Evolutionary conservation across 768 basidiomycete species (phyloP), one percentile per base, ranked within the genome.

Genomic region (Tricholoma terreum): DNA sequence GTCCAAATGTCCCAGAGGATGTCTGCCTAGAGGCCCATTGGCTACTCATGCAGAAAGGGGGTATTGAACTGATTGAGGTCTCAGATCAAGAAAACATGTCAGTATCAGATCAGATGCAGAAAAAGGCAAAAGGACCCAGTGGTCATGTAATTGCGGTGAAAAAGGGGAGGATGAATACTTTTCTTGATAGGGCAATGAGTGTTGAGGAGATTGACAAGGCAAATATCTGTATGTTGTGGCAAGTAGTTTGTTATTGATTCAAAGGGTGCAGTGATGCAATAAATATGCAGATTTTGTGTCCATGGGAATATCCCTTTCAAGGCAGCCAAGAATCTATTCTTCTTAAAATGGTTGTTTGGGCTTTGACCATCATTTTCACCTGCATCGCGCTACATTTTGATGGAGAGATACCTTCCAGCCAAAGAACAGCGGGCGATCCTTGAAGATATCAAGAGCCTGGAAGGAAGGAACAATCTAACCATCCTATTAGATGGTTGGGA

Each of bases 401-500:
- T 35, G 19, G 34, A 46, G 31, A 19, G 45, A 56, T 50, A 56
- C 34, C 36, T 56, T 22, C 55, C 53, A 15, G 53, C 53, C 17
- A 38, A 54, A 19, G 53, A 54, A 40, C 22, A 27, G 12, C 40
- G 24, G 4, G 53, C 27, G 3, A 27, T 45, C 27, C 15, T 15
- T 3, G 48, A 31, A 19, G 48, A 50, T 35, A 8, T 30, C 5
- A 24, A 46, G 40, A 53, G 51, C 17, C n/a, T 53, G 31, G 36
- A 57, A 21, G 33, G 51, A 15, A 10, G 51, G 19, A 52, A 48
- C 9, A 21, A 46, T 7, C 14, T 57, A 3, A 57, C 50, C 0
- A 52, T 40, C 17, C 21, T 57, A 14, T 22, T 57, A 3, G 56
- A 57, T 34, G 56, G 56, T 11, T 57, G 56, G 56, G 54, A 55